Base-by-base conservation (phyloP, 495 filamentous ascomycete genomes). In the Penicillium pancosmium region DNA sequence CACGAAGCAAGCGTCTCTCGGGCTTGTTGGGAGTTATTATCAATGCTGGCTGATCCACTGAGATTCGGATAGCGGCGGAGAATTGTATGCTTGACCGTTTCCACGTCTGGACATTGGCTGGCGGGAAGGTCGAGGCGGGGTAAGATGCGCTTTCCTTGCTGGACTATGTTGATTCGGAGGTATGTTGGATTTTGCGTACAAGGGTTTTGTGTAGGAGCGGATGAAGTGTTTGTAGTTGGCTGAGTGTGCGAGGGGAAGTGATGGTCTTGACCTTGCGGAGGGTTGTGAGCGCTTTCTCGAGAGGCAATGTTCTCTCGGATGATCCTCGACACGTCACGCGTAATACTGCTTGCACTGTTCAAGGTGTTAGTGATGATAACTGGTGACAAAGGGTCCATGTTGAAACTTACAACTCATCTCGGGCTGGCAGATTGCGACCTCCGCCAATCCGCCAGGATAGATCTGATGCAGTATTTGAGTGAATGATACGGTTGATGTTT, bases 391-490 rank as follows among this genome's bases (percentile, higher is more conserved):
- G 27, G 27, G 5, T 31, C 27, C 5, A 31, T 31, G 27, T 31
- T 21, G 44, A 18, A 47, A 59, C 75, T 47, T 73, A 80, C 77
- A 80, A 80, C 62, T 78, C 74, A 43, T 74, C 73, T 7, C 67
- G 68, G 16, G 71, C 73, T 36, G 71, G 55, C 8, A 38, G 46
- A 12, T 66, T 60, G 8, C 57, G 52, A 18, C 41, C 59, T 44
- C 76, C 77, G 15, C 77, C 75, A 54, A 78, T 67, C 12, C 76
- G 68, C 77, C 77, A 80, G 5, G 65, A 59, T 2, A 80, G 58
- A 50, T 59, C 60, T 5, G 66, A 57, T 4, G 66, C 57, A 8
- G 66, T 50, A 11, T 75, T 57, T 19, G 77, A 63, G 19, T 73
- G 57, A 34, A 79, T 50, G 13, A 79, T 78, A 12, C 72, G 72